Percentiles rank a stretch among this genome's conserved stretches.
These are phyloP conservation scores for Suillus spraguei DNA, from an alignment of 768 basidiomycete species.

Conservation along the genomic window DNA sequence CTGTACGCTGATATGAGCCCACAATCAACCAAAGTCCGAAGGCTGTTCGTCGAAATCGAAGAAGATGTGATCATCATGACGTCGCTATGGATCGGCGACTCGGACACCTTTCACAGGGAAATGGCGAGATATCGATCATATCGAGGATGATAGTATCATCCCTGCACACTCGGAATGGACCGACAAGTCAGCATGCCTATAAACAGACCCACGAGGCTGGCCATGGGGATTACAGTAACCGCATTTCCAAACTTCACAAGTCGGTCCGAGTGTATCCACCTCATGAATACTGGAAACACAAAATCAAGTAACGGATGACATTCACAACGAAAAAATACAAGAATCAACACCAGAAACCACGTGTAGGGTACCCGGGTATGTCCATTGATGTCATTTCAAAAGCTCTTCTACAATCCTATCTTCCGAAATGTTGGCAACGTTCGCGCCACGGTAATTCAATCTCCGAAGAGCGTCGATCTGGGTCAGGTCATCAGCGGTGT, in stretches of 20 bases:
- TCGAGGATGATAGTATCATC: slow-evolving; percentile 5
- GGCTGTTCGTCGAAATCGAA: slow-evolving; percentile 3
- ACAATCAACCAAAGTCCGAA: slow-evolving; percentile 1
- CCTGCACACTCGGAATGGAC: slow-evolving; percentile 4
- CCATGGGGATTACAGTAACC: background rate
- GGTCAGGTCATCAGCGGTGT: slow-evolving; percentile 9
- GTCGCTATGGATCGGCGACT: slow-evolving; percentile 2
- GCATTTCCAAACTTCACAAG: slow-evolving; percentile 6
- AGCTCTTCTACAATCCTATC: slow-evolving; percentile 88
- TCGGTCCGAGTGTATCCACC: slow-evolving; percentile 15
- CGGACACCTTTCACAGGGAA: background rate
- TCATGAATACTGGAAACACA: slow-evolving; percentile 15
- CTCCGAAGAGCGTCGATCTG: slow-evolving; percentile 89
- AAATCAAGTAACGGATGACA: slow-evolving; percentile 18
- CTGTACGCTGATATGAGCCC: background rate
- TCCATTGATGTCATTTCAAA: slow-evolving; percentile 51
- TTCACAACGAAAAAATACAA: slow-evolving; percentile 25
- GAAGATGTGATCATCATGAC: slow-evolving; percentile 5
- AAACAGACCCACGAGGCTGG: slow-evolving; percentile 6
- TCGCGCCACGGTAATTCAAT: slow-evolving; percentile 85
- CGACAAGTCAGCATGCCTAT: slow-evolving; percentile 1
- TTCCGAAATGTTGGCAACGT: slow-evolving; percentile 77
- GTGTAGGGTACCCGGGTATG: slow-evolving; percentile 27
- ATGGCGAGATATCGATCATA: background rate
- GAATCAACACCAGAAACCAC: slow-evolving; percentile 22